These are phyloP conservation scores for Daedaleopsis nitida DNA, from an alignment of 768 basidiomycete species.

Conservation along the genomic window DNA sequence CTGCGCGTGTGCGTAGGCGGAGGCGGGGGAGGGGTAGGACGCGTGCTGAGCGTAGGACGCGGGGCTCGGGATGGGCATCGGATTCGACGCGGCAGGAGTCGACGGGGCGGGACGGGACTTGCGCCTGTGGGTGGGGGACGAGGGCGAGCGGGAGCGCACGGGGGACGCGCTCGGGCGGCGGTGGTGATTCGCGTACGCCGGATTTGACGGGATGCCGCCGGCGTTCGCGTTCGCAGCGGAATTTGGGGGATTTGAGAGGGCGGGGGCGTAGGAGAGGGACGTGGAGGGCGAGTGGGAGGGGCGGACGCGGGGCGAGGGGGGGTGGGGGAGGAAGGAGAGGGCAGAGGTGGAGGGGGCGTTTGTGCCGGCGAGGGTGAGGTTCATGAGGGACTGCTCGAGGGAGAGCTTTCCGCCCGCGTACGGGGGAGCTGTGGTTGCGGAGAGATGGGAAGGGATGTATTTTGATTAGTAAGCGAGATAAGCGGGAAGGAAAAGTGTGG, in stretches of 20 bases:
- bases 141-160: slow-evolving; percentile 15
- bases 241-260: background rate
- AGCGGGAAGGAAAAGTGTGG: background rate
- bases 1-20: background rate
- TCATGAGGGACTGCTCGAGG: slow-evolving; percentile 18
- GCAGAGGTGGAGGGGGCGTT: slow-evolving; percentile 16
- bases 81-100: too few species aligned
- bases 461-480: slow-evolving; percentile 17
- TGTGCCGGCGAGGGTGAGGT: slow-evolving; percentile 17
- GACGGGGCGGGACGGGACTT: slow-evolving; percentile 14
- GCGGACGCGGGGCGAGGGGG: slow-evolving; percentile 18
- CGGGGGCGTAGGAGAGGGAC: slow-evolving; percentile 2
- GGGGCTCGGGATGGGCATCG: slow-evolving; percentile 8
- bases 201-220: background rate
- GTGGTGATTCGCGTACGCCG: background rate
- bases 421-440: slow-evolving; percentile 5
- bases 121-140: slow-evolving; percentile 16
- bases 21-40: slow-evolving; percentile 1
- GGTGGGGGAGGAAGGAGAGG: slow-evolving; percentile 29
- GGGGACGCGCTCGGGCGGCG: slow-evolving; percentile 5
- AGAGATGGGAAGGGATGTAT: too few species aligned
- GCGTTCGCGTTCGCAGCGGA: too few species aligned
- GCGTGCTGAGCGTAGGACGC: background rate
- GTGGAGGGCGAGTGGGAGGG: slow-evolving; percentile 4
- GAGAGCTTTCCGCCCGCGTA: slow-evolving; percentile 7